These are phyloP conservation scores for Sporothrix phasma DNA, from an alignment of 2,329 filamentous ascomycete genomes.

Conservation along the genomic window DNA sequence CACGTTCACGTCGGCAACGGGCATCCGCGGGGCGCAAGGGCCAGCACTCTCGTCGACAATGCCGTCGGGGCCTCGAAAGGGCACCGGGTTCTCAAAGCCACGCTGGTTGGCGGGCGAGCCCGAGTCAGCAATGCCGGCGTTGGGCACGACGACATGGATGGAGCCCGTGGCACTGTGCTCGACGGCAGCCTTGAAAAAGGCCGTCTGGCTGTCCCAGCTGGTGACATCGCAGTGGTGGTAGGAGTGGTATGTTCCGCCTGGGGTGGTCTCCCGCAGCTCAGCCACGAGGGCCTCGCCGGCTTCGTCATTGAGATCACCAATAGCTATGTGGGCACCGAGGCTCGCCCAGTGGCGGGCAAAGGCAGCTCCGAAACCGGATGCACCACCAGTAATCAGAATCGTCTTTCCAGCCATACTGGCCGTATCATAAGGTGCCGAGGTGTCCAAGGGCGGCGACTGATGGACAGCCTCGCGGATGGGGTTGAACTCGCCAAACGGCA, in stretches of 20 bases:
- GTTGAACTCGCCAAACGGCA: constrained; percentile 12
- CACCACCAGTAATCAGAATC: constrained; percentile 54
- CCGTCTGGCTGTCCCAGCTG: constrained; percentile 52
- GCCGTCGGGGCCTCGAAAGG: constrained; percentile 23
- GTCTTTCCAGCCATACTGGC: constrained; percentile 42
- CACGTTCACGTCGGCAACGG: constrained; percentile 51
- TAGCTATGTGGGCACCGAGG: constrained; percentile 47
- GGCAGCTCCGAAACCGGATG: constrained; percentile 46
- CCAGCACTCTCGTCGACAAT: constrained; percentile 25
- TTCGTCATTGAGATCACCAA: constrained; percentile 51
- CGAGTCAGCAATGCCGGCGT: constrained; percentile 48
- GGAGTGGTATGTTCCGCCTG: constrained; percentile 38
- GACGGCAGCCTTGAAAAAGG: constrained; percentile 50
- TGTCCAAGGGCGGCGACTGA: constrained; percentile 32
- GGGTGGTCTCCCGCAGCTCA: constrained; percentile 35
- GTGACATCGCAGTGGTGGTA: constrained; percentile 55
- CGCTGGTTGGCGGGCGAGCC: constrained; percentile 21
- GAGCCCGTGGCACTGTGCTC: constrained; percentile 42
- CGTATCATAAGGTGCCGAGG: constrained; percentile 34
- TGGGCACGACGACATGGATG: constrained; percentile 55
- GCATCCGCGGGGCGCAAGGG: constrained; percentile 37
- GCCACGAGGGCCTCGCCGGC: constrained; percentile 46
- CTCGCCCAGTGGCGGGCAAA: constrained; percentile 44
- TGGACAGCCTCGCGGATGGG: background rate
- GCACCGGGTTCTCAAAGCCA: constrained; percentile 36